Evolutionary conservation across 108 stramenopile species (phyloP).

Genomic region (Skeletonema costatum): DNA sequence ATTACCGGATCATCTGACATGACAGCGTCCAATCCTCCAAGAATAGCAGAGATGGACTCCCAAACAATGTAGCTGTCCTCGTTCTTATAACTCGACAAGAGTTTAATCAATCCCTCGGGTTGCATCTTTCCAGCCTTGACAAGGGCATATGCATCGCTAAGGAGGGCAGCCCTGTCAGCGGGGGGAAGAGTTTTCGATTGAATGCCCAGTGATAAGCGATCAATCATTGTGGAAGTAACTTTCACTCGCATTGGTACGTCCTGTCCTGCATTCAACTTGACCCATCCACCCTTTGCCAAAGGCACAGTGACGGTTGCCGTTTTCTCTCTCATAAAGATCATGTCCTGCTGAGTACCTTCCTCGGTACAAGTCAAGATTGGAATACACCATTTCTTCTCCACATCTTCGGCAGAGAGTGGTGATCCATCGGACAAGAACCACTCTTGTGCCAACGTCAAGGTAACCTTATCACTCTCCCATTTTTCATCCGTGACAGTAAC

Average conservation of each 20-base stretch:
- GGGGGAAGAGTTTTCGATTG: slow-evolving; percentile 61
- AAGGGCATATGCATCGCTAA: slow-evolving; percentile 89
- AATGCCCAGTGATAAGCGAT: slow-evolving; percentile 68
- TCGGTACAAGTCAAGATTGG: slow-evolving; percentile 87
- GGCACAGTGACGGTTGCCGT: slow-evolving; percentile 77
- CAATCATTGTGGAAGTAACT: slow-evolving; percentile 79
- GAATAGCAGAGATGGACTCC: slow-evolving; percentile 75
- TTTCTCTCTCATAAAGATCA: slow-evolving; percentile 88
- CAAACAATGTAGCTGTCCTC: slow-evolving; percentile 92
- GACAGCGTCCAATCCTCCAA: slow-evolving; percentile 75
- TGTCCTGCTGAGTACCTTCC: slow-evolving; percentile 67
- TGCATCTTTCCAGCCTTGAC: slow-evolving; percentile 90
- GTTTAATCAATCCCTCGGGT: slow-evolving; percentile 76
- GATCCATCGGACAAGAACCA: slow-evolving; percentile 94
- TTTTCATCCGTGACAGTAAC: slow-evolving; percentile 71
- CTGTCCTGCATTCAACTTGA: slow-evolving; percentile 96
- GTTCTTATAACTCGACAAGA: slow-evolving; percentile 77
- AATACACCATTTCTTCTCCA: slow-evolving; percentile 90
- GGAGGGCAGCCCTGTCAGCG: slow-evolving; percentile 88
- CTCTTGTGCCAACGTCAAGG: slow-evolving; percentile 80
- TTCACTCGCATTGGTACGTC: slow-evolving; percentile 93
- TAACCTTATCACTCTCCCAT: slow-evolving; percentile 75
- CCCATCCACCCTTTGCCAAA: slow-evolving; percentile 69
- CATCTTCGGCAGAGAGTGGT: slow-evolving; percentile 60
- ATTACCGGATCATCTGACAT: slow-evolving; percentile 75